A percentile compares a stretch with the other conserved stretches of the same genome.
Evolutionary conservation across 352 stramenopile species (phyloP).

Genomic region (Labyrinthula sp.): DNA sequence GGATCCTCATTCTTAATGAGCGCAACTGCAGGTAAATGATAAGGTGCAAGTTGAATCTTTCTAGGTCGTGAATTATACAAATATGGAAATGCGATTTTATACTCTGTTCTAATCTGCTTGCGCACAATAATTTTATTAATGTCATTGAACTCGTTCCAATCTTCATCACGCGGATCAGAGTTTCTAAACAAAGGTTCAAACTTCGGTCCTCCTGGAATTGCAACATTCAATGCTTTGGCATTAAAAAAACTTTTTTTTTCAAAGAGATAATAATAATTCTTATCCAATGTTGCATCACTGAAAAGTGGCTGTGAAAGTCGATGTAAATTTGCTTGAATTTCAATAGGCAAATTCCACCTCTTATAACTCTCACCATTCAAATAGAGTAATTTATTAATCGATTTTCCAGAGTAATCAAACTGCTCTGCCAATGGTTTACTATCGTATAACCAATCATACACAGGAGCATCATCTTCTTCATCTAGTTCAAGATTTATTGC

Average conservation of each 20-base stretch:
- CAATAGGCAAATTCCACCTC: conserved; percentile 81
- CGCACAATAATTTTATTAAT: conserved; percentile 99
- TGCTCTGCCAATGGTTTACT: conserved; percentile 64
- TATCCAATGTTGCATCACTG: conserved; percentile 82
- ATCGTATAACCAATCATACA: conserved; percentile 97
- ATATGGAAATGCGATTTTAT: conserved; percentile 95
- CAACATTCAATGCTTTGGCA: conserved; percentile 96
- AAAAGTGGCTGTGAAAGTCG: conserved; percentile 83
- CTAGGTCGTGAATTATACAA: conserved; percentile 94
- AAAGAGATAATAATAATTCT: conserved; percentile 79
- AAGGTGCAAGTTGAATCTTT: conserved; percentile 75
- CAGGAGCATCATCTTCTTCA: conserved; percentile 69
- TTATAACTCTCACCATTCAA: conserved; percentile 93
- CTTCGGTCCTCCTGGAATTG: conserved; percentile 93
- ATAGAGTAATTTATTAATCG: no score
- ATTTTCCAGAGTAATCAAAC: no score
- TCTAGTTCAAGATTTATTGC: conserved; percentile 73
- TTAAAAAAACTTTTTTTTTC: conserved; percentile 95
- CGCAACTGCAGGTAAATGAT: conserved; percentile 81
- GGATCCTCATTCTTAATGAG: conserved; percentile 87
- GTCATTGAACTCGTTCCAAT: conserved; percentile 99
- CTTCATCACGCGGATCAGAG: conserved; percentile 83
- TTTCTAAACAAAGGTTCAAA: conserved; percentile 98
- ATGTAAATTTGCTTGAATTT: conserved; percentile 92
- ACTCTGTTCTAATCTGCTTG: conserved; percentile 93